phyloP scores from a whole-genome alignment of 176 grass and related monocot genomes.

The Triticum urartu region DNA sequence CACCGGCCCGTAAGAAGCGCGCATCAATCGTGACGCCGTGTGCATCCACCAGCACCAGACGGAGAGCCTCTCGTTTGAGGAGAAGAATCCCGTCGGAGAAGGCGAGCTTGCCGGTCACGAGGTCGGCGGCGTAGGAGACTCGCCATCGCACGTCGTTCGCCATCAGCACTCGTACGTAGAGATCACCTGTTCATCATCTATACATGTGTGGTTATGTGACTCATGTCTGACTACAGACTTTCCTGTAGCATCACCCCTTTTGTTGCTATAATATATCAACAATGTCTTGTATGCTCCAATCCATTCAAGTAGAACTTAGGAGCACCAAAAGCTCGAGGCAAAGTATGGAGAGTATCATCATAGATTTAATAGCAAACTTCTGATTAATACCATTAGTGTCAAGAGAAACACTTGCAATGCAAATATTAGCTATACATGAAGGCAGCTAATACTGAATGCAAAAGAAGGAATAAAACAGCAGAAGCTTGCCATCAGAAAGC shows the following conservation, averaged over 20 bases:
- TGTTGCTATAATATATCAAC: background rate
- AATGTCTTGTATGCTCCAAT: background rate
- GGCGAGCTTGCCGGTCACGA: no score
- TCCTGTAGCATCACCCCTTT: background rate
- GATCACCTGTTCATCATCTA: no score
- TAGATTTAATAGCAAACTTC: background rate
- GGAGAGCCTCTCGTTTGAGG: no score
- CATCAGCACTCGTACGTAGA: no score
- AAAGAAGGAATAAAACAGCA: background rate
- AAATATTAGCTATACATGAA: conserved; percentile 5
- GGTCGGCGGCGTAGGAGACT: no score
- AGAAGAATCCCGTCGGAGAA: no score
- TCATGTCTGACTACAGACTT: no score
- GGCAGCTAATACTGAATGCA: background rate
- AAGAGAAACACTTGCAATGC: background rate
- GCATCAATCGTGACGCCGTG: no score
- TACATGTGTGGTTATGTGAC: no score
- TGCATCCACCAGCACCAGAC: no score
- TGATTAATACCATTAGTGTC: background rate
- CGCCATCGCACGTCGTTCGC: no score
- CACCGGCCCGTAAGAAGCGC: no score
- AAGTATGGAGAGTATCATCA: background rate
- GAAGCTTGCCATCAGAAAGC: background rate
- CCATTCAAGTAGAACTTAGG: background rate
- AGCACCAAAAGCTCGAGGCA: background rate